Base-by-base conservation (phyloP, 116 monocot species). In the Dioscorea cayenensis region DNA sequence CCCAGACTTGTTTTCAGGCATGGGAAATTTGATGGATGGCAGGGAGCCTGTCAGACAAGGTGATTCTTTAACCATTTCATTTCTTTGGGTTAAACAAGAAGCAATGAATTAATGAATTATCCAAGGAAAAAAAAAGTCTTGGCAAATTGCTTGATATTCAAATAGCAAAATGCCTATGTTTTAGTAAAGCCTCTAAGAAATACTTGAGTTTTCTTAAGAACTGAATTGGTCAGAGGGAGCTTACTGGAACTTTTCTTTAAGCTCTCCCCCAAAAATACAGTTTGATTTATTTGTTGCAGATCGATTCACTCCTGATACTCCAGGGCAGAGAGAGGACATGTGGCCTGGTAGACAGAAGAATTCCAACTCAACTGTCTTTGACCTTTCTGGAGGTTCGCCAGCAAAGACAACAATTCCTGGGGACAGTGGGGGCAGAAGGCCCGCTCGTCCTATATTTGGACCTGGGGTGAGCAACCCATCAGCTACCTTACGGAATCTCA, bases 221-320 rank as follows among this genome's bases (percentile, higher is more conserved):
- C 62, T 62, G 59, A 21, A 16, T 17, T 21, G 20, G 25, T 23
- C 11, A 21, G 27, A 52, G 51, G 67, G 51, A 75, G 76, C 67
- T 49, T 51, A 28, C 20, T 62, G 23, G 68, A 66, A 28, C 1
- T 68, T 75, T 32, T 76, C 50, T 50, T 81, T 81, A 73, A 63
- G 68, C 74, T 77, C 80, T 73, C 77, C 77, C 75, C 79, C 72
- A 70, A 78, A 79, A 82, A 77, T 75, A 77, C 72, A 49, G 85
- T 83, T 79, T 91, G 69, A 93, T 88, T 93, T 81, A 99, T 82
- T 71, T 84, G 78, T 80, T 71, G 86, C 99, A 99, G 94, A 92
- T 89, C 71, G 76, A 58, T 83, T 80, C 80, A 83, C 80, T 94
- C 91, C 91, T 85, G 85, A 99, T 72, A 94, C 94, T 91, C 99